Conservation (phyloP, 495 filamentous ascomycete species). For the Tirmania nivea region DNA sequence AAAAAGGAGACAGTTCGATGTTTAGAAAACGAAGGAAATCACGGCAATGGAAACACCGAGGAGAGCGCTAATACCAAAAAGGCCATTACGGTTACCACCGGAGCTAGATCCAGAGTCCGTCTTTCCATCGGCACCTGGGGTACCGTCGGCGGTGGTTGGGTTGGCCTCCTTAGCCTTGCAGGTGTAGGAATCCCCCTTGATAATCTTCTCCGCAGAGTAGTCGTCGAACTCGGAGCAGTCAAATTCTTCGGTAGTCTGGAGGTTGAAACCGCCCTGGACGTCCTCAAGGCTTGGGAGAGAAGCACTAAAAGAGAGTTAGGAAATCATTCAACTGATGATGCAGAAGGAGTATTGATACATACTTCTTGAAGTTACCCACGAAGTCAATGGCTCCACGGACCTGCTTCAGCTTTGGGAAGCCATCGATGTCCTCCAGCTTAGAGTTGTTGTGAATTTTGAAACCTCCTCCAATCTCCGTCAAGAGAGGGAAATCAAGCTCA, state of each 20-base stretch:
- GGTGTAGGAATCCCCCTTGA: constrained; percentile 25
- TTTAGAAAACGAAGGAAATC: constrained; percentile 4
- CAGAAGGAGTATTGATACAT: constrained; percentile 23
- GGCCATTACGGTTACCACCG: constrained; percentile 6
- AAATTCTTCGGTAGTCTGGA: constrained; percentile 51
- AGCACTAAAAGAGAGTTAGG: constrained; percentile 29
- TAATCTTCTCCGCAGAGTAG: constrained; percentile 12
- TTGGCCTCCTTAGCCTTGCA: constrained; percentile 20
- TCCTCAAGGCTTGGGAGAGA: constrained; percentile 43
- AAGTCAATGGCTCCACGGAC: constrained; percentile 77
- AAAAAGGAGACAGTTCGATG: neutral
- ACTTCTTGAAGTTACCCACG: constrained; percentile 65
- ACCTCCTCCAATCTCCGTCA: constrained; percentile 51
- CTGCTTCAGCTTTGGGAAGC: constrained; percentile 42
- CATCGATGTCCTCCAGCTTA: constrained; percentile 34
- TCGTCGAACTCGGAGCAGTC: constrained; percentile 23
- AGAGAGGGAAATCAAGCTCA: constrained; percentile 51
- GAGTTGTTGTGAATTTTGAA: constrained; percentile 81
- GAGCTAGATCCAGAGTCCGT: neutral
- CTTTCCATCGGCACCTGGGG: constrained; percentile 6
- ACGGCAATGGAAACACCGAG: constrained; percentile 12
- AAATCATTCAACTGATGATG: too few relatives aligned
- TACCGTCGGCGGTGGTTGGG: constrained; percentile 13
- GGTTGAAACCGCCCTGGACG: constrained; percentile 71
- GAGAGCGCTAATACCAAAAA: constrained; percentile 6